These are phyloP conservation scores for Trichoderma asperellum DNA, from an alignment of 2,329 filamentous ascomycete species.

Conservation along the genomic window DNA sequence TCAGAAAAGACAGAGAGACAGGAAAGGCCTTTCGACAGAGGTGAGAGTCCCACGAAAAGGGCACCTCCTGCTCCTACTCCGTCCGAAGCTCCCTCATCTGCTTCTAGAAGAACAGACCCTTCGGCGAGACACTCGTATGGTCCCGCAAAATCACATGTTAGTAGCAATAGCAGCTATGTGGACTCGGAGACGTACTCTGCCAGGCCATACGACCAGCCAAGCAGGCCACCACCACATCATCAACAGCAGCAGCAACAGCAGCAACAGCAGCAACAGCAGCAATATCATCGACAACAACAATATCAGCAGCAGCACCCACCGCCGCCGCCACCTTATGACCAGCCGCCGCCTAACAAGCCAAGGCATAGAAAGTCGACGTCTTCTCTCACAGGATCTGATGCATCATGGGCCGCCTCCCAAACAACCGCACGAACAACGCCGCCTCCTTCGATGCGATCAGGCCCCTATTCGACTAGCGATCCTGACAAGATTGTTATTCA, in stretches of 20 bases:
- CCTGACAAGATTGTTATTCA: slow-evolving; percentile 96
- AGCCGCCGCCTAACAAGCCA: slow-evolving; percentile 48
- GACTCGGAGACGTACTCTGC: slow-evolving; percentile 69
- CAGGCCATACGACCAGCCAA: slow-evolving; percentile 69
- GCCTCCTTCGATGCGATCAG: slow-evolving; percentile 71
- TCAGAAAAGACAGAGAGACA: slow-evolving; percentile 11
- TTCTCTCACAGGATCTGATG: slow-evolving; percentile 73
- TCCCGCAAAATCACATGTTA: slow-evolving; percentile 60
- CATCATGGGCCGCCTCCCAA: slow-evolving; percentile 82
- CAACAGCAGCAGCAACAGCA: not conserved
- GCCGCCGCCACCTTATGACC: slow-evolving; percentile 49
- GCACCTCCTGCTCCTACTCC: slow-evolving; percentile 25
- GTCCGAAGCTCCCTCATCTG: slow-evolving; percentile 22
- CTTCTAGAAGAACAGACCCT: slow-evolving; percentile 29
- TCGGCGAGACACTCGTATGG: slow-evolving; percentile 40
- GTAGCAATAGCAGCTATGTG: slow-evolving; percentile 52
- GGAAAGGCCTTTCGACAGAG: slow-evolving; percentile 12
- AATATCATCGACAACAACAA: slow-evolving; percentile 5
- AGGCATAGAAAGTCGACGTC: slow-evolving; percentile 53
- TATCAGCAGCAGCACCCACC: not conserved
- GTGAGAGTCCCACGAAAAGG: slow-evolving; percentile 23
- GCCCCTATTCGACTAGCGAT: slow-evolving; percentile 83
- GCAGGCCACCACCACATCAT: slow-evolving; percentile 2
- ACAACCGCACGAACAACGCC: slow-evolving; percentile 84
- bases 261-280: not conserved